phyloP scores from a whole-genome alignment of 345 rosid species.

The Dimocarpus longan region DNA sequence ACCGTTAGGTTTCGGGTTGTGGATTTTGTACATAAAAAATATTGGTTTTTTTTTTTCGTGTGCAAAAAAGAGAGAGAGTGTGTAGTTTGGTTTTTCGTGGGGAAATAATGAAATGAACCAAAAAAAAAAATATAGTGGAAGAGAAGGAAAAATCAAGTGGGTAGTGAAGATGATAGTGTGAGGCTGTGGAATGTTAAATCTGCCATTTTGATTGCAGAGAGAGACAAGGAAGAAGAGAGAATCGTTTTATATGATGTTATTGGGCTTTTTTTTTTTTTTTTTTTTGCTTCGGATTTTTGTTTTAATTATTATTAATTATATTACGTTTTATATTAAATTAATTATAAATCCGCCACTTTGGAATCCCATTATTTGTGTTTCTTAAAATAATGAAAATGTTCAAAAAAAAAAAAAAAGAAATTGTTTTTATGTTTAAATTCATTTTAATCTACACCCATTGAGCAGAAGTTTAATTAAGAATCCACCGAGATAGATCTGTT shows the following conservation, averaged over 20 bases:
- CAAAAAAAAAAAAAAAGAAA: too few species aligned
- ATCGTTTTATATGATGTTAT: conserved; percentile 5
- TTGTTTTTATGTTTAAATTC: too few species aligned
- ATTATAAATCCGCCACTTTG: too few species aligned
- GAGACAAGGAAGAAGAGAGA: neutral
- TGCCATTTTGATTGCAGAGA: too few species aligned
- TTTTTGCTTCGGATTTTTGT: neutral
- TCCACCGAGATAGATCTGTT: too few species aligned
- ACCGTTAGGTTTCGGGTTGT: conserved; percentile 40
- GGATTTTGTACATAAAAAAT: neutral
- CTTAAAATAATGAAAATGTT: too few species aligned
- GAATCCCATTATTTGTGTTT: too few species aligned
- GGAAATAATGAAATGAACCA: neutral
- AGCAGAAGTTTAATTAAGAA: too few species aligned
- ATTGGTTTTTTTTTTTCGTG: neutral
- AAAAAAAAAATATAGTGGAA: neutral
- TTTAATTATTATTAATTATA: too few species aligned
- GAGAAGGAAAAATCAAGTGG: neutral
- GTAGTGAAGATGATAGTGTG: neutral
- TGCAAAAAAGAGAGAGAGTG: neutral
- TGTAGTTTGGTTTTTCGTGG: neutral
- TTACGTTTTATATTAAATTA: too few species aligned
- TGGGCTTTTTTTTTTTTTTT: neutral
- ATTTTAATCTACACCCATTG: too few species aligned
- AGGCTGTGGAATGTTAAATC: neutral